Evolutionary conservation across 2,329 filamentous ascomycete species (phyloP).

Genomic region (Trichocomaceae sp.): DNA sequence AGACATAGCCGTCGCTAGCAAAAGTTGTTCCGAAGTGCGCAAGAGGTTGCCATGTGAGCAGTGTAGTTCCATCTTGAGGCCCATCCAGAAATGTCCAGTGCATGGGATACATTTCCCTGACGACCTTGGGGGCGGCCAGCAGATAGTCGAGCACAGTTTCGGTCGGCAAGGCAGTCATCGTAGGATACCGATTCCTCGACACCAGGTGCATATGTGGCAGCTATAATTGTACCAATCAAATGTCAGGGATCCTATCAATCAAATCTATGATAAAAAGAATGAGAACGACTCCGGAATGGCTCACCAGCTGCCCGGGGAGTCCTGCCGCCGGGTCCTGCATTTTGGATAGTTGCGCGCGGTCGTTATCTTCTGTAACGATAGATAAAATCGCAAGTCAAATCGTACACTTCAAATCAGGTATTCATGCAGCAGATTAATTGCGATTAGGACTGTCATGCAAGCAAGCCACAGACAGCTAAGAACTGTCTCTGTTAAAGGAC

Average conservation of each 20-base stretch:
- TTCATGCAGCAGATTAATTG: not conserved
- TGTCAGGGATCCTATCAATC: not conserved
- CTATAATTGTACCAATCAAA: slow-evolving; percentile 38
- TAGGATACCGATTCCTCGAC: slow-evolving; percentile 73
- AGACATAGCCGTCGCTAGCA: slow-evolving; percentile 87
- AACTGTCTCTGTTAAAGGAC: slow-evolving; percentile 2
- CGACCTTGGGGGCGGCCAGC: slow-evolving; percentile 73
- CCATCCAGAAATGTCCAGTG: slow-evolving; percentile 87
- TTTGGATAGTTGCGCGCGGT: slow-evolving; percentile 24
- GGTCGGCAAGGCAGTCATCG: slow-evolving; percentile 62
- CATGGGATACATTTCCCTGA: slow-evolving; percentile 77
- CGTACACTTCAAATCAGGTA: not conserved
- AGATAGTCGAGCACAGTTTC: slow-evolving; percentile 79
- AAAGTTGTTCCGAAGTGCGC: slow-evolving; percentile 65
- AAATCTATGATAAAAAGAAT: slow-evolving; percentile 6
- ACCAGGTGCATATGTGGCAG: slow-evolving; percentile 85
- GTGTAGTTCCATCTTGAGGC: slow-evolving; percentile 72
- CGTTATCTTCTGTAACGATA: slow-evolving; percentile 4
- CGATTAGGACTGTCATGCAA: not conserved
- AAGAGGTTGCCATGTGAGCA: slow-evolving; percentile 83
- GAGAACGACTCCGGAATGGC: slow-evolving; percentile 15
- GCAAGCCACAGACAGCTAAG: not conserved
- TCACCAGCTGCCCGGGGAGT: slow-evolving; percentile 41
- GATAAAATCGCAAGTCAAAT: not conserved
- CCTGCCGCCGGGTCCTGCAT: slow-evolving; percentile 44